phyloP scores from a whole-genome alignment of 352 stramenopile genomes.

The Phytophthora sojae region DNA sequence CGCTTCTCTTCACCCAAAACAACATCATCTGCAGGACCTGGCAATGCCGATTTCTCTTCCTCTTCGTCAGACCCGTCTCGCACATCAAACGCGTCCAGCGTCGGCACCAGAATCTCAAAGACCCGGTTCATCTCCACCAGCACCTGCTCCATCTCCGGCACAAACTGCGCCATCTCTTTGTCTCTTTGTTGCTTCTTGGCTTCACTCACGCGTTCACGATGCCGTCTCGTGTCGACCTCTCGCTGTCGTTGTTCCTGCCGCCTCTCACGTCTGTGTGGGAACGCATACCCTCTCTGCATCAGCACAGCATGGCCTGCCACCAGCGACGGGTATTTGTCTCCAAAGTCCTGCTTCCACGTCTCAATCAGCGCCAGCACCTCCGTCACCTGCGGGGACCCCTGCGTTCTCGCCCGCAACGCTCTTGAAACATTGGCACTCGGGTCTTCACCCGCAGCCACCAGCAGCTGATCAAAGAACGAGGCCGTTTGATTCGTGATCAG shows the following conservation, averaged over 20 bases:
- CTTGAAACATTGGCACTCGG: conserved; percentile 37
- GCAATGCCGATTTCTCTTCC: neutral
- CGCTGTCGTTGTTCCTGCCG: conserved; percentile 25
- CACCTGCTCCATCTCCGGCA: conserved; percentile 73
- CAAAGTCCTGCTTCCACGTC: conserved; percentile 68
- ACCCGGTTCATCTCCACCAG: conserved; percentile 77
- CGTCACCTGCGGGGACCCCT: conserved; percentile 33
- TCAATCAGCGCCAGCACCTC: conserved; percentile 64
- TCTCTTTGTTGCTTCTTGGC: conserved; percentile 41
- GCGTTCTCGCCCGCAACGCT: conserved; percentile 22
- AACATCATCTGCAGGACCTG: neutral
- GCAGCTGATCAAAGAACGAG: conserved; percentile 56
- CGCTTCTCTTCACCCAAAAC: neutral
- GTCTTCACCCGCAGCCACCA: conserved; percentile 54
- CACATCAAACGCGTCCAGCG: conserved; percentile 68
- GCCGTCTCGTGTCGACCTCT: conserved; percentile 13
- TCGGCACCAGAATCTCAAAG: conserved; percentile 81
- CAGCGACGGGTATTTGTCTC: conserved; percentile 59
- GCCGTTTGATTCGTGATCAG: conserved; percentile 50
- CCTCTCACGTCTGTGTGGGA: conserved; percentile 48
- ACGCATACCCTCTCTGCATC: conserved; percentile 58
- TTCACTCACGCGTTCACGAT: conserved; percentile 31
- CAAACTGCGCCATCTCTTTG: conserved; percentile 56
- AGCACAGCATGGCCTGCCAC: conserved; percentile 61
- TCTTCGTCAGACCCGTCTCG: conserved; percentile 8